Conservation (phyloP, 2,329 filamentous ascomycete species). For the Cordyceps fumosorosea region DNA sequence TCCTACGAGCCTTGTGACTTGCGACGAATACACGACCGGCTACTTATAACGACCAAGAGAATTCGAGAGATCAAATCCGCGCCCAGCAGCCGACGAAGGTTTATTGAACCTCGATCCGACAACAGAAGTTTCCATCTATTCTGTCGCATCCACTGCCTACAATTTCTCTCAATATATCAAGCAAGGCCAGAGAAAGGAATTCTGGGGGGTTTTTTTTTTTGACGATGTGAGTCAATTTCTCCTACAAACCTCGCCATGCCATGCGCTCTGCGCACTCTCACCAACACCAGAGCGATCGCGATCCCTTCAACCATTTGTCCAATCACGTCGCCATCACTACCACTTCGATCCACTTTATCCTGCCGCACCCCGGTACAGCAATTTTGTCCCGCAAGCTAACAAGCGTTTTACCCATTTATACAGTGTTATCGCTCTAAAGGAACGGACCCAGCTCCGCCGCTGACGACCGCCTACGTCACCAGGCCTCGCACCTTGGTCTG, state of each 20-base stretch:
- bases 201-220: no score
- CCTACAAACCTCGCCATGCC: not conserved
- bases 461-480: slow-evolving; percentile 8
- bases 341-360: not conserved
- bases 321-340: not conserved
- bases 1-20: not conserved
- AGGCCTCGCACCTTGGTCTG: not conserved
- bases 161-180: no score
- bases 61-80: not conserved
- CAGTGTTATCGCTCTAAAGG: not conserved
- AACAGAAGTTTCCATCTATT: not conserved
- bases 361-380: not conserved
- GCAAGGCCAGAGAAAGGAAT: no score
- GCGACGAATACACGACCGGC: not conserved
- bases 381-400: not conserved
- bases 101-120: no score
- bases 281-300: not conserved
- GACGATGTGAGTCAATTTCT: not conserved
- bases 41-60: not conserved
- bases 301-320: not conserved
- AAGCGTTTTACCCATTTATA: not conserved
- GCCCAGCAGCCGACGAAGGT: no score
- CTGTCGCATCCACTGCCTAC: not conserved
- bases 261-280: not conserved
- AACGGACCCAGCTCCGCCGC: not conserved